Evolutionary conservation across 2,329 filamentous ascomycete species (phyloP), one percentile per base, ranked within the genome.

Genomic region (Pseudohalonectria lignicola): DNA sequence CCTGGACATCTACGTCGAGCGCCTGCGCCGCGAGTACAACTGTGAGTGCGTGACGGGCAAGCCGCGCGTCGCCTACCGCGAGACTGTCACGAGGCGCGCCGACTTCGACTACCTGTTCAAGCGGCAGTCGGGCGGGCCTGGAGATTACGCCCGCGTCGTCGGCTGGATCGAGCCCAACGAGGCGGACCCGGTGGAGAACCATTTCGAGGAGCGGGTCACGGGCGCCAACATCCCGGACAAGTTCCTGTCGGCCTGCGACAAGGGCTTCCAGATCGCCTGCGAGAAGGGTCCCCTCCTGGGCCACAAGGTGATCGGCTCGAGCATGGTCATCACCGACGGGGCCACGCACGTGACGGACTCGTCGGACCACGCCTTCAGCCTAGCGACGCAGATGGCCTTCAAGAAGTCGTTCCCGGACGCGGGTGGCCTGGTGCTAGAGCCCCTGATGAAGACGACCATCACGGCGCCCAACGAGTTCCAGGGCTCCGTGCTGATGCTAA

Each of bases 261-360:
- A 98, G 66, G 92, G 92, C 42, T 98, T 96, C 71, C 74, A 86
- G 43, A 63, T 79, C 31, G 78, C 82, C 31, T 92, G 85, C 54
- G 72, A 82, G 26, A 90, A 87, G 62, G 92, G 92, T 8, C 92
- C 92, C 31, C 73, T 96, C 34, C 76, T 96, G 34, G 92, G 90
- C 39, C 92, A 98, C 69, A 83, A 78, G 57, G 90, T 98, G 33
- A 81, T 98, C 29, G 92, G 90, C 43, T 74, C 85, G 16, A 74
- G 68, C 56, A 95, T 98, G 87, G 74, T 94, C 40, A 75, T 98
- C 63, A 93, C 92, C 60, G 92, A 98, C 51, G 92, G 92, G 61
- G 86, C 88, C 19, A 98, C 87, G 10, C 92, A 98, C 70, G 86
- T 94, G 57, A 96, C 92, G 23, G 92, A 98, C 69, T 96, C 92